These are phyloP conservation scores for Vaccinium corymbosum DNA, from an alignment of 148 eudicot species.

Conservation along the genomic window DNA sequence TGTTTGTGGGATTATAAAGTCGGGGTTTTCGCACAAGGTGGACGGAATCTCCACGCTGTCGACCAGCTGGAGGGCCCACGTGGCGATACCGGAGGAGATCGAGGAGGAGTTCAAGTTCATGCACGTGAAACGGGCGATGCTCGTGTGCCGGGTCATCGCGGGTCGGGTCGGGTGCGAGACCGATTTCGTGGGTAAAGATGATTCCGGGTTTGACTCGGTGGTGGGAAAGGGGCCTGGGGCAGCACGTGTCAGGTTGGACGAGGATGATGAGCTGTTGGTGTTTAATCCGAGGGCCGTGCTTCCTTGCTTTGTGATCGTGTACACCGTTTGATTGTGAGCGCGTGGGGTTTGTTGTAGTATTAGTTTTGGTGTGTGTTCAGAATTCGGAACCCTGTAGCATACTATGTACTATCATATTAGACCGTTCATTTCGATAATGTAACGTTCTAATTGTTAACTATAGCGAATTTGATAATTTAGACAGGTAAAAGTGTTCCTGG, in stretches of 20 bases:
- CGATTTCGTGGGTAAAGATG: constrained; percentile 45
- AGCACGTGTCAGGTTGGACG: constrained; percentile 31
- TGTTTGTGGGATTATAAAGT: constrained; percentile 65
- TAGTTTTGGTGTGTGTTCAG: neutral
- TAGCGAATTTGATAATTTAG: neutral
- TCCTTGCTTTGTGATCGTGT: constrained; percentile 81
- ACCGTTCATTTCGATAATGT: too few relatives aligned
- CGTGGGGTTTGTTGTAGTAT: neutral
- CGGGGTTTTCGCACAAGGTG: constrained; percentile 71
- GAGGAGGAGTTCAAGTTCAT: constrained; percentile 76
- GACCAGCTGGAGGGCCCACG: constrained; percentile 70
- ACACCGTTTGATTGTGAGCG: constrained; percentile 39
- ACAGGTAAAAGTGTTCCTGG: neutral
- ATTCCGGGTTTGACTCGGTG: constrained; percentile 62
- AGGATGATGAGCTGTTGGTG: constrained; percentile 69
- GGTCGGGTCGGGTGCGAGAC: constrained; percentile 76
- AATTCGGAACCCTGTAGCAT: too few relatives aligned
- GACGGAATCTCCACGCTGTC: constrained; percentile 76
- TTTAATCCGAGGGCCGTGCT: constrained; percentile 80
- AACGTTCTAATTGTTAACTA: too few relatives aligned
- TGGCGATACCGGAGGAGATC: constrained; percentile 70
- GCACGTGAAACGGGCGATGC: constrained; percentile 73
- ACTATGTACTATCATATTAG: too few relatives aligned
- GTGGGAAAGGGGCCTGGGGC: constrained; percentile 31
- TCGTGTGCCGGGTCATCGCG: constrained; percentile 81